Conservation (phyloP, 2,329 filamentous ascomycete genomes). For the Blastomyces parvus region DNA sequence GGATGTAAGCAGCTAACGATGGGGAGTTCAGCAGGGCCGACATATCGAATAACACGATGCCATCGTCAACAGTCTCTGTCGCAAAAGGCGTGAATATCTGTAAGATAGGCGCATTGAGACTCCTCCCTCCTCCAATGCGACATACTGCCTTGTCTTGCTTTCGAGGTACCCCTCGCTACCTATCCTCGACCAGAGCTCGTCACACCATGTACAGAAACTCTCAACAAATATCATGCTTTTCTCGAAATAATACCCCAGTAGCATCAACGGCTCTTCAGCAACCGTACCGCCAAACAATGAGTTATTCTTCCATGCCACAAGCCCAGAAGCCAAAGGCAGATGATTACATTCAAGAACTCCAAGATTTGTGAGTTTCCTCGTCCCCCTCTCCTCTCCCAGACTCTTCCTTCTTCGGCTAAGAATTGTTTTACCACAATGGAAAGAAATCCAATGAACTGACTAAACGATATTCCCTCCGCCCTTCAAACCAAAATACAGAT, state of each 20-base stretch:
- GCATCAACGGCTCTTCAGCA: not conserved
- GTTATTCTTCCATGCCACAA: not conserved
- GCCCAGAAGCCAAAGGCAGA: constrained; percentile 9
- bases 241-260: not conserved
- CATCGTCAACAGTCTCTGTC: not conserved
- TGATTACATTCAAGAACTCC: constrained; percentile 16
- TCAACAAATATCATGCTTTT: not conserved
- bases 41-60: not conserved
- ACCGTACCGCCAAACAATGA: not conserved
- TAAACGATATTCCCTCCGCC: not conserved
- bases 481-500: constrained; percentile 20
- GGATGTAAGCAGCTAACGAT: not conserved
- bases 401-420: too few relatives aligned
- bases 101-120: not conserved
- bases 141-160: not conserved
- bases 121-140: not conserved
- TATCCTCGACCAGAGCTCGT: not conserved
- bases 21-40: not conserved
- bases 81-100: not conserved
- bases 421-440: not conserved
- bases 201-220: not conserved
- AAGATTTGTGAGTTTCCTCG: constrained; percentile 16
- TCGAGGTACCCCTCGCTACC: not conserved
- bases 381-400: not conserved
- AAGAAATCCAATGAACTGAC: not conserved